These are phyloP conservation scores for Halophytophthora polymorphica DNA, from an alignment of 352 stramenopile genomes.

Conservation along the genomic window DNA sequence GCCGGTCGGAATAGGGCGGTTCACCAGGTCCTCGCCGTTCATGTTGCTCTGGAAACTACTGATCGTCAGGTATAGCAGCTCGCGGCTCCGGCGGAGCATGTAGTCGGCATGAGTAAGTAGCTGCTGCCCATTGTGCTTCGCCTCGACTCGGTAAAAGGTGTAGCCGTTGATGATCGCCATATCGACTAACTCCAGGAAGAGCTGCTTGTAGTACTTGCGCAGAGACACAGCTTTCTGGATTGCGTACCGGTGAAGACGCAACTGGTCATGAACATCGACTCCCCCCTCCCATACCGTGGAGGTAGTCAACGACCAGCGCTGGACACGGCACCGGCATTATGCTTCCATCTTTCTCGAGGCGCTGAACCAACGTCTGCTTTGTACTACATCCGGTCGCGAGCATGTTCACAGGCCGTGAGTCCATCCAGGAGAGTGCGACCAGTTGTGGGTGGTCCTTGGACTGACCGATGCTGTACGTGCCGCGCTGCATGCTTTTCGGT, in stretches of 20 bases:
- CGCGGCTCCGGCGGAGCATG: conserved; percentile 11
- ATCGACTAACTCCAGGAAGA: conserved; percentile 21
- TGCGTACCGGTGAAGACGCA: conserved; percentile 17
- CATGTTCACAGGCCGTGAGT: conserved; percentile 12
- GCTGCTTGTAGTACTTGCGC: conserved; percentile 19
- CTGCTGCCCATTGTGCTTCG: conserved; percentile 1
- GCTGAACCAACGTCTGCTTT: not conserved
- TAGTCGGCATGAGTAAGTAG: conserved; percentile 11
- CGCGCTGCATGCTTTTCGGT: conserved; percentile 8
- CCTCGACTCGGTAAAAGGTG: conserved; percentile 8
- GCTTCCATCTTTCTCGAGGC: conserved; percentile 1
- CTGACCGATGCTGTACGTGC: conserved; percentile 11
- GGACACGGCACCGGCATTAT: conserved; percentile 6
- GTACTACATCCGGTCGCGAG: conserved; percentile 10
- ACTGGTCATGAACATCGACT: conserved; percentile 13
- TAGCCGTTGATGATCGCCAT: conserved; percentile 20
- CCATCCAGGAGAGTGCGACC: conserved; percentile 12
- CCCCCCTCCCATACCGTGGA: conserved; percentile 4
- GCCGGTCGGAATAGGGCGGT: too few species aligned
- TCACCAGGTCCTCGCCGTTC: too few species aligned
- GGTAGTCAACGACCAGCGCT: not conserved
- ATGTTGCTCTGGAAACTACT: too few species aligned
- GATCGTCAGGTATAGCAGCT: too few species aligned
- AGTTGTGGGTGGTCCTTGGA: conserved; percentile 3
- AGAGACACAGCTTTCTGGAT: conserved; percentile 14